A percentile compares a stretch with the other conserved stretches of the same genome.
Conservation (phyloP, 2,329 filamentous ascomycete genomes). For the Cadophora luteo-olivacea region DNA sequence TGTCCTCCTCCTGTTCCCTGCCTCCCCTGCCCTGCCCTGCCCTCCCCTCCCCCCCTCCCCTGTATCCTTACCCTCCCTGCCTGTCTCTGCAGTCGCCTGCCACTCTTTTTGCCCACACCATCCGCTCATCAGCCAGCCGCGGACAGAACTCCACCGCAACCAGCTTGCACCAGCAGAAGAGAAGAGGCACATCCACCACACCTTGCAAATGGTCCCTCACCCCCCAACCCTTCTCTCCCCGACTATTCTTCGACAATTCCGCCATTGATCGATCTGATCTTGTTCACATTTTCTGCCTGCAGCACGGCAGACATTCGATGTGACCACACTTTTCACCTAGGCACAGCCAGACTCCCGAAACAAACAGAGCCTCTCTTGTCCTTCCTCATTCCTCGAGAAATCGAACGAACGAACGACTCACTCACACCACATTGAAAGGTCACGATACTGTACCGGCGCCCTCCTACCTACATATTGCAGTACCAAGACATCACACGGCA, state of each 20-base stretch:
- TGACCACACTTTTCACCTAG: not conserved
- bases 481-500: not conserved
- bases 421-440: constrained; percentile 3
- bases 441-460: constrained; percentile 8
- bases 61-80: no score
- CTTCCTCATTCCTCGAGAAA: not conserved
- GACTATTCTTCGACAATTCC: not conserved
- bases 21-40: not conserved
- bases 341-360: not conserved
- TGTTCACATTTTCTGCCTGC: not conserved
- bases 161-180: not conserved
- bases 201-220: not conserved
- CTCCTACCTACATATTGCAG: constrained; percentile 5
- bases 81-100: constrained; percentile 7
- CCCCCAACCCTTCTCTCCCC: not conserved
- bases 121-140: constrained; percentile 1
- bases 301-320: constrained; percentile 13
- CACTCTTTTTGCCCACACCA: not conserved
- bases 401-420: not conserved
- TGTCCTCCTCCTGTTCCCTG: not conserved
- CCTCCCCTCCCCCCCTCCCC: not conserved
- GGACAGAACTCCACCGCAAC: constrained; percentile 13
- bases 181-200: not conserved
- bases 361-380: not conserved
- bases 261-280: not conserved